phyloP scores from a whole-genome alignment of 495 filamentous ascomycete species.

The Penicillium macrosclerotiorum region DNA sequence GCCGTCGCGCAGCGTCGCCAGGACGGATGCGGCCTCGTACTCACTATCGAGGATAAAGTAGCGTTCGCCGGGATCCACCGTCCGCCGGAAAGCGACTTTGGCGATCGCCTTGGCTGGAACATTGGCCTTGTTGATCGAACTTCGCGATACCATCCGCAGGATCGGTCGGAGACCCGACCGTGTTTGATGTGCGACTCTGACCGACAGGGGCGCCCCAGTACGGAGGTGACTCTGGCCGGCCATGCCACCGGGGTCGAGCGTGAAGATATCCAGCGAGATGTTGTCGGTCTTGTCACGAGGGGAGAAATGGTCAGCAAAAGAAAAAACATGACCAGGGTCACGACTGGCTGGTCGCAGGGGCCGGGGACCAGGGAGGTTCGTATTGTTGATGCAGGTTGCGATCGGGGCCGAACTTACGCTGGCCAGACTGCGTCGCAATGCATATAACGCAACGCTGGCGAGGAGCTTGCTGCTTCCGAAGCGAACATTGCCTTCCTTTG shows the following conservation, averaged over 20 bases:
- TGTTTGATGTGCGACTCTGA: slow-evolving; percentile 35
- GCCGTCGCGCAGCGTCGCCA: slow-evolving; percentile 30
- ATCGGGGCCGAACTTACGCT: slow-evolving; percentile 27
- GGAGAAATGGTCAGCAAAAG: not conserved
- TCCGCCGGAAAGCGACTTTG: slow-evolving; percentile 40
- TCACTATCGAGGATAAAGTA: slow-evolving; percentile 41
- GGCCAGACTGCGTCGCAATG: slow-evolving; percentile 39
- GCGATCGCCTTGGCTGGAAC: slow-evolving; percentile 42
- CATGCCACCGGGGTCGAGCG: slow-evolving; percentile 41
- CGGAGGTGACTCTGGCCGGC: slow-evolving; percentile 28
- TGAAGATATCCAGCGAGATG: slow-evolving; percentile 41
- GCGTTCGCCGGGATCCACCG: slow-evolving; percentile 35
- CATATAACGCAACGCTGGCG: slow-evolving; percentile 41
- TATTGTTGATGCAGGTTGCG: not conserved
- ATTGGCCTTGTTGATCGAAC: slow-evolving; percentile 38
- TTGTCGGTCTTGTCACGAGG: slow-evolving; percentile 29
- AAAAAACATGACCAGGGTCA: not conserved
- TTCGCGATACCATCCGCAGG: slow-evolving; percentile 39
- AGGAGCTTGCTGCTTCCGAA: slow-evolving; percentile 44
- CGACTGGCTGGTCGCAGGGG: not conserved
- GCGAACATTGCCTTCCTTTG: slow-evolving; percentile 33
- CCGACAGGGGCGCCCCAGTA: slow-evolving; percentile 29
- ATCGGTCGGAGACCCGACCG: slow-evolving; percentile 38
- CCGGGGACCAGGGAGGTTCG: not conserved
- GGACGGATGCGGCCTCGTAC: slow-evolving; percentile 43